phyloP scores from a whole-genome alignment of 1,284 basidiomycete genomes.

The Schizophyllum commune region DNA sequence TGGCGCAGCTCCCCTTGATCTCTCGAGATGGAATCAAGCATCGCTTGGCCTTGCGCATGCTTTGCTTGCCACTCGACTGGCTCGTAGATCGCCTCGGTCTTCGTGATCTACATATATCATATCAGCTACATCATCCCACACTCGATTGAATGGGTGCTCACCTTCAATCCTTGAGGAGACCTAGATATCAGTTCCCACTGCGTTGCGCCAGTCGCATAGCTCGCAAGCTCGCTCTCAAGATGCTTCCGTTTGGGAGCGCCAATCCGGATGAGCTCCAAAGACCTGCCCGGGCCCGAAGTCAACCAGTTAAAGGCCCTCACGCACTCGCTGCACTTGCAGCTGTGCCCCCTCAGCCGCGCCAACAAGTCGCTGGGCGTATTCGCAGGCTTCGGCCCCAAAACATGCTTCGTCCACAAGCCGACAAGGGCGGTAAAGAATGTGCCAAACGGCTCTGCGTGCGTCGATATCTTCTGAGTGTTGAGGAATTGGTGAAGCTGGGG shows the following conservation, averaged over 20 bases:
- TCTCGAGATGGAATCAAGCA: background rate
- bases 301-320: background rate
- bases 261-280: background rate
- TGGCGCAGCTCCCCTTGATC: background rate
- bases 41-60: background rate
- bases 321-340: background rate
- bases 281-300: background rate
- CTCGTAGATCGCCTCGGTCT: background rate
- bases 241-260: conserved; percentile 1
- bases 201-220: conserved; percentile 1
- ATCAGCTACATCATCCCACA: too few species aligned
- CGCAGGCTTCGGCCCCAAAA: conserved; percentile 1
- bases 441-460: conserved; percentile 1
- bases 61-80: background rate
- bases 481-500: background rate
- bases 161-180: conserved; percentile 1
- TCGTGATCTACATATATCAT: background rate
- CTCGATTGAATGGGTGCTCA: background rate
- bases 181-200: conserved; percentile 1
- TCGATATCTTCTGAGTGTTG: background rate
- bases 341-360: background rate
- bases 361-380: background rate
- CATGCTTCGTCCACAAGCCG: conserved; percentile 1
- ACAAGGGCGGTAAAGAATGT: conserved; percentile 1
- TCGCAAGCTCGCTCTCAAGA: conserved; percentile 1